These are phyloP conservation scores for Blastomyces percursus DNA, from an alignment of 2,329 filamentous ascomycete species.

Conservation along the genomic window DNA sequence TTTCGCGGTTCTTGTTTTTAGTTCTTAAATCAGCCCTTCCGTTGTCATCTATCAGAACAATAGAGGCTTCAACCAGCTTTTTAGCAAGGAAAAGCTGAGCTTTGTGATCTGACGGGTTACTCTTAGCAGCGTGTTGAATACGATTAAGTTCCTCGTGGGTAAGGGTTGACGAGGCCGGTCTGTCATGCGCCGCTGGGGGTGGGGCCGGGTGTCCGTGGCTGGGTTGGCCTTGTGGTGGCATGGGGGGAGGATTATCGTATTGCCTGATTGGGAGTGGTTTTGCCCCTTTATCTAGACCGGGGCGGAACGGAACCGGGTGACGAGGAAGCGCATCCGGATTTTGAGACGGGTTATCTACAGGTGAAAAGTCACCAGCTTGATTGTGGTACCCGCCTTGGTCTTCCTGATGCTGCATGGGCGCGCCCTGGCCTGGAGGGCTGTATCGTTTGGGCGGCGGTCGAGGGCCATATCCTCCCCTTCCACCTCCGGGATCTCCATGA, in stretches of 20 bases:
- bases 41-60: slow-evolving; percentile 65
- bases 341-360: slow-evolving; percentile 16
- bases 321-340: slow-evolving; percentile 47
- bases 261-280: slow-evolving; percentile 45
- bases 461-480: slow-evolving; percentile 14
- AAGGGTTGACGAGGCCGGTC: slow-evolving; percentile 30
- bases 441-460: slow-evolving; percentile 9
- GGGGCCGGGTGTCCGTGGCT: neutral
- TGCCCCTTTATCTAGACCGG: slow-evolving; percentile 36
- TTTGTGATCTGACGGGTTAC: slow-evolving; percentile 60
- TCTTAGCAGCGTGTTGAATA: slow-evolving; percentile 57
- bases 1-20: slow-evolving; percentile 58
- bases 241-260: slow-evolving; percentile 36
- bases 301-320: slow-evolving; percentile 46
- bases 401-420: slow-evolving; percentile 10
- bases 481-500: slow-evolving; percentile 14
- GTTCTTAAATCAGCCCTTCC: slow-evolving; percentile 57
- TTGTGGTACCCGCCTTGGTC: slow-evolving; percentile 8
- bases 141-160: slow-evolving; percentile 68
- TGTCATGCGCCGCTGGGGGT: neutral
- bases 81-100: slow-evolving; percentile 66
- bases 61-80: slow-evolving; percentile 74
- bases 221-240: slow-evolving; percentile 26
- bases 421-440: slow-evolving; percentile 13
- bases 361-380: slow-evolving; percentile 15